Conservation (phyloP, 805 yeast genomes). For the Myxozyma udenii region DNA sequence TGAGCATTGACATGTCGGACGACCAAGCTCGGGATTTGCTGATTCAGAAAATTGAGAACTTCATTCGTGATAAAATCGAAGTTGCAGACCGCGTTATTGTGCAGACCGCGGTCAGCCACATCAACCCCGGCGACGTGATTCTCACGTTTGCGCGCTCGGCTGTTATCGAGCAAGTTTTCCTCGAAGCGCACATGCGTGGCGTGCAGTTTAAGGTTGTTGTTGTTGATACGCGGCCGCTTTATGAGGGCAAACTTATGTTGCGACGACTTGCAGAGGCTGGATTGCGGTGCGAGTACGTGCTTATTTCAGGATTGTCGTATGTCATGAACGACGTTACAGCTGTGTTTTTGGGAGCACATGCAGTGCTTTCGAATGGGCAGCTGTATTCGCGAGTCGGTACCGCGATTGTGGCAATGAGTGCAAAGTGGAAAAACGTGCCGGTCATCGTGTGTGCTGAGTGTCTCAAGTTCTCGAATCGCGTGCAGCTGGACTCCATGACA, state of each 20-base stretch:
- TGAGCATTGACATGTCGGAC: constrained; percentile 70
- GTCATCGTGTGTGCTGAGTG: constrained; percentile 95
- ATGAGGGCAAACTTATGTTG: constrained; percentile 84
- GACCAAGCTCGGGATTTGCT: constrained; percentile 62
- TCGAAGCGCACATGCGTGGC: constrained; percentile 60
- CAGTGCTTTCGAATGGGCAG: constrained; percentile 92
- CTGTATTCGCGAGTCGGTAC: constrained; percentile 92
- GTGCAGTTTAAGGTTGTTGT: constrained; percentile 74
- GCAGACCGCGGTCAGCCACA: constrained; percentile 73
- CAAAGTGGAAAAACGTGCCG: constrained; percentile 83
- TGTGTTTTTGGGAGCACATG: constrained; percentile 93
- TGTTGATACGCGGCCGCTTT: constrained; percentile 89
- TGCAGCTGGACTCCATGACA: constrained; percentile 93
- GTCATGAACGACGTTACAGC: constrained; percentile 83
- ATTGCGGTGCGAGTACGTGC: constrained; percentile 70
- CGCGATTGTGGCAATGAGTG: constrained; percentile 88
- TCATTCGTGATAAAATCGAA: constrained; percentile 79
- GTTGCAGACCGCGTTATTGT: constrained; percentile 79
- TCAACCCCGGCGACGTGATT: constrained; percentile 70
- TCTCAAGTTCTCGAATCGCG: constrained; percentile 89
- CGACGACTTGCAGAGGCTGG: constrained; percentile 59
- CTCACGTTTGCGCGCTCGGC: constrained; percentile 86
- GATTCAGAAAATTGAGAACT: constrained; percentile 67
- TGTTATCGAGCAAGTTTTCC: constrained; percentile 71
- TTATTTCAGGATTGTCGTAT: constrained; percentile 74